phyloP scores from a whole-genome alignment of 2,329 filamentous ascomycete genomes.

The Exophiala spinifera region DNA sequence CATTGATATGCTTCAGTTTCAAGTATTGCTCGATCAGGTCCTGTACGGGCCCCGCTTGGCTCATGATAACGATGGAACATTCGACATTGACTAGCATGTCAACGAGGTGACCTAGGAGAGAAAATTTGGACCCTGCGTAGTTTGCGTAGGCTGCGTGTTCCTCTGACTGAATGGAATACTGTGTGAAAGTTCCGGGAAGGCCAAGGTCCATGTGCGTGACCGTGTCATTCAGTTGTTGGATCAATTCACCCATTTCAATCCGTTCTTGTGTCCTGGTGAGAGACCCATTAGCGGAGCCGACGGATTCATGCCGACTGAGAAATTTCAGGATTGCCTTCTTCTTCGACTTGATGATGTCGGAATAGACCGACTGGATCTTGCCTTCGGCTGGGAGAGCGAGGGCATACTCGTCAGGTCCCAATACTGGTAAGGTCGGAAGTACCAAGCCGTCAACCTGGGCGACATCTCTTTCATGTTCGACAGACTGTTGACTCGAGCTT shows the following conservation, averaged over 20 bases:
- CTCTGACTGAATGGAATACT: constrained; percentile 34
- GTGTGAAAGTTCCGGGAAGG: constrained; percentile 38
- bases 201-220: constrained; percentile 46
- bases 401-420: constrained; percentile 26
- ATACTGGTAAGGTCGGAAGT: constrained; percentile 23
- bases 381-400: constrained; percentile 28
- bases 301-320: constrained; percentile 24
- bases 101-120: constrained; percentile 43
- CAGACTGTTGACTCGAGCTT: constrained; percentile 29
- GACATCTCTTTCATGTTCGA: constrained; percentile 26
- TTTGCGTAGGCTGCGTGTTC: constrained; percentile 46
- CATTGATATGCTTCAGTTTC: constrained; percentile 38
- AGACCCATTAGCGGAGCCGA: constrained; percentile 24
- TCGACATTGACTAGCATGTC: constrained; percentile 36
- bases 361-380: constrained; percentile 28
- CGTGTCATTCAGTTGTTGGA: constrained; percentile 42
- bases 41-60: constrained; percentile 36
- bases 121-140: constrained; percentile 47
- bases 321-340: constrained; percentile 28
- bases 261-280: constrained; percentile 23
- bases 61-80: constrained; percentile 41
- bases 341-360: constrained; percentile 27
- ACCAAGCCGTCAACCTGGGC: constrained; percentile 23
- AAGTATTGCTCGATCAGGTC: constrained; percentile 44
- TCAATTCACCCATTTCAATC: constrained; percentile 36